Percentiles rank a stretch among this genome's conserved stretches.
These are phyloP conservation scores for Aureobasidium sp. DNA, from an alignment of 2,329 filamentous ascomycete genomes.

Conservation along the genomic window DNA sequence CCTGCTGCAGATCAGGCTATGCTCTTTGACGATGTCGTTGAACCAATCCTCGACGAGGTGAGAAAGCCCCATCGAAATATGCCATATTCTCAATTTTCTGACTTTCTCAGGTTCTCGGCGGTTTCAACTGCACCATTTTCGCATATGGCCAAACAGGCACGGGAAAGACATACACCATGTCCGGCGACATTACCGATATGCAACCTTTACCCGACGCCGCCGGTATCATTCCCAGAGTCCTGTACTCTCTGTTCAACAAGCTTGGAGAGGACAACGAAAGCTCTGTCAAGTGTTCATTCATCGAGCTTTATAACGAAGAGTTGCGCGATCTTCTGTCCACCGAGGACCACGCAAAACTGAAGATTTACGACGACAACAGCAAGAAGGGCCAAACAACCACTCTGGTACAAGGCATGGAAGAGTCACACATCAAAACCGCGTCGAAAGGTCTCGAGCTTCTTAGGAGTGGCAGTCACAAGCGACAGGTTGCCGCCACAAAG, in stretches of 20 bases:
- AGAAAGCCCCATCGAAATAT: constrained; percentile 19
- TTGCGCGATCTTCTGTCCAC: constrained; percentile 76
- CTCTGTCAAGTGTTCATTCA: constrained; percentile 95
- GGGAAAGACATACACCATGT: constrained; percentile 99
- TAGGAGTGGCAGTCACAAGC: constrained; percentile 80
- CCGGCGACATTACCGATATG: constrained; percentile 88
- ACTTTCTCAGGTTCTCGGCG: constrained; percentile 65
- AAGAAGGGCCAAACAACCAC: constrained; percentile 80
- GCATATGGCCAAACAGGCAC: constrained; percentile 97
- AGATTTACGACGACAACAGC: constrained; percentile 87
- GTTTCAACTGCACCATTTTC: constrained; percentile 98
- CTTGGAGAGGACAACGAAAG: constrained; percentile 73
- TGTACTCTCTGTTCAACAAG: constrained; percentile 79
- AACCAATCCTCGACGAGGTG: constrained; percentile 87
- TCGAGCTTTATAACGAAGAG: constrained; percentile 97
- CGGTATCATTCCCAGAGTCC: constrained; percentile 86
- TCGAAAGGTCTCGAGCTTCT: constrained; percentile 80
- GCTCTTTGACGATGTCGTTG: constrained; percentile 91
- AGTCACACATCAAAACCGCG: constrained; percentile 81
- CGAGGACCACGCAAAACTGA: constrained; percentile 79
- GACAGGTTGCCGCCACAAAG: constrained; percentile 98
- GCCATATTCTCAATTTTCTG: background rate
- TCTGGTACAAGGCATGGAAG: constrained; percentile 94
- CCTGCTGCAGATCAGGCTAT: constrained; percentile 88
- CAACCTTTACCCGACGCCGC: constrained; percentile 84